Percentiles rank a stretch among this genome's conserved stretches.
These are phyloP conservation scores for Podospora sp. DNA, from an alignment of 495 filamentous ascomycete genomes.

Conservation along the genomic window DNA sequence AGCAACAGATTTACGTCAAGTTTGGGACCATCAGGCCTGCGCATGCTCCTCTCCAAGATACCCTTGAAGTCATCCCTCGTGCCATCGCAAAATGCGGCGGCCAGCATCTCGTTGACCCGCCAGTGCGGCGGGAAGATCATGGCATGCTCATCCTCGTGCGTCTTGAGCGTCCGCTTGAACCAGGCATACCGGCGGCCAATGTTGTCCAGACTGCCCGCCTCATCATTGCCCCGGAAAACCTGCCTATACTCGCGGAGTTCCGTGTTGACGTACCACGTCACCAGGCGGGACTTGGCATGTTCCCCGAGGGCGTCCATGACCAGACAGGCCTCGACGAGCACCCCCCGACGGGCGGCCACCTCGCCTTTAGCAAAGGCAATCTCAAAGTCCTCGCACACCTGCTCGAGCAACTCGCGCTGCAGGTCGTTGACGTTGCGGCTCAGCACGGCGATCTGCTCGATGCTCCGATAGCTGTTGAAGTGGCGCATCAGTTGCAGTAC, in stretches of 20 bases:
- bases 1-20: constrained; percentile 91
- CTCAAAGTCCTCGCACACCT: constrained; percentile 98
- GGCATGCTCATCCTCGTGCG: constrained; percentile 92
- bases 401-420: constrained; percentile 90
- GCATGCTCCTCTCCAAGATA: constrained; percentile 84
- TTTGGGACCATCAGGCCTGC: constrained; percentile 73
- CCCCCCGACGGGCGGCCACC: constrained; percentile 66
- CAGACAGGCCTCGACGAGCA: constrained; percentile 81
- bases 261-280: constrained; percentile 98
- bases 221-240: constrained; percentile 93
- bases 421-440: constrained; percentile 92
- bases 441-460: constrained; percentile 95
- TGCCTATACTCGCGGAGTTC: constrained; percentile 94
- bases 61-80: constrained; percentile 94
- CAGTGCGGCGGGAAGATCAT: constrained; percentile 84
- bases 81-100: constrained; percentile 90
- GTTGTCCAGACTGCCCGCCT: constrained; percentile 95
- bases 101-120: constrained; percentile 88
- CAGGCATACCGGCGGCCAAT: constrained; percentile 93
- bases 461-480: constrained; percentile 96
- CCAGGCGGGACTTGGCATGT: constrained; percentile 75
- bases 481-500: constrained; percentile 98
- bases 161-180: constrained; percentile 95
- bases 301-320: constrained; percentile 97
- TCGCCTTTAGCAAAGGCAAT: constrained; percentile 90